phyloP scores from a whole-genome alignment of 495 filamentous ascomycete species.

The Pseudomonodictys pantanalensis region DNA sequence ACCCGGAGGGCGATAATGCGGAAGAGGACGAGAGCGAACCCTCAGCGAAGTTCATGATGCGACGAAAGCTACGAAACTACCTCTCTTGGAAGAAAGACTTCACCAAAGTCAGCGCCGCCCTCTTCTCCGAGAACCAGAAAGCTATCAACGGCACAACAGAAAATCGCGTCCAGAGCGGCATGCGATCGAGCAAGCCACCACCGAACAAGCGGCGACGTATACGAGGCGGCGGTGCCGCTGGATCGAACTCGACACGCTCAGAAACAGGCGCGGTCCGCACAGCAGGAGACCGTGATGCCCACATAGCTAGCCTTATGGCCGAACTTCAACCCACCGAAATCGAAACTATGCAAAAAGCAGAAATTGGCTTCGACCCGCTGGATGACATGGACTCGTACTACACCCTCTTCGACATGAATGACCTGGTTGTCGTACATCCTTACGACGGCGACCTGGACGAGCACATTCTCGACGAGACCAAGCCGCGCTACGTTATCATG shows the following conservation, averaged over 20 bases:
- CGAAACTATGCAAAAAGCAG: constrained; percentile 65
- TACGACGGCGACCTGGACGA: constrained; percentile 97
- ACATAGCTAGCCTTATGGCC: constrained; percentile 64
- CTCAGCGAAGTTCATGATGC: constrained; percentile 84
- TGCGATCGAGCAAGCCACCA: constrained; percentile 61
- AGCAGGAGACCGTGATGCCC: constrained; percentile 74
- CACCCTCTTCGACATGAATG: constrained; percentile 87
- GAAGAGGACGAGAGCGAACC: constrained; percentile 51
- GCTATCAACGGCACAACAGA: constrained; percentile 63
- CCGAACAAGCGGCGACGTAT: constrained; percentile 85
- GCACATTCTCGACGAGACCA: constrained; percentile 87
- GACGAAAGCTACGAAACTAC: constrained; percentile 80
- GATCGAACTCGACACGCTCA: constrained; percentile 54
- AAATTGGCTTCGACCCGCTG: constrained; percentile 75
- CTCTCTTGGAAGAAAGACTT: constrained; percentile 90
- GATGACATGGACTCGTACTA: constrained; percentile 85
- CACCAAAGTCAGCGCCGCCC: constrained; percentile 70
- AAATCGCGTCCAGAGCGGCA: constrained; percentile 44
- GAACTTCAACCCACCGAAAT: constrained; percentile 65
- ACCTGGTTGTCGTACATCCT: constrained; percentile 84
- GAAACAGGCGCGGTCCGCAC: constrained; percentile 68
- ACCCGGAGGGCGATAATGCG: constrained; percentile 47
- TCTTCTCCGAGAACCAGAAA: constrained; percentile 77
- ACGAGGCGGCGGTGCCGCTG: constrained; percentile 70
- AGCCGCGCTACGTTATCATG: constrained; percentile 95